phyloP scores from a whole-genome alignment of 345 rosid genomes.

The Streptanthus diversifolius region DNA sequence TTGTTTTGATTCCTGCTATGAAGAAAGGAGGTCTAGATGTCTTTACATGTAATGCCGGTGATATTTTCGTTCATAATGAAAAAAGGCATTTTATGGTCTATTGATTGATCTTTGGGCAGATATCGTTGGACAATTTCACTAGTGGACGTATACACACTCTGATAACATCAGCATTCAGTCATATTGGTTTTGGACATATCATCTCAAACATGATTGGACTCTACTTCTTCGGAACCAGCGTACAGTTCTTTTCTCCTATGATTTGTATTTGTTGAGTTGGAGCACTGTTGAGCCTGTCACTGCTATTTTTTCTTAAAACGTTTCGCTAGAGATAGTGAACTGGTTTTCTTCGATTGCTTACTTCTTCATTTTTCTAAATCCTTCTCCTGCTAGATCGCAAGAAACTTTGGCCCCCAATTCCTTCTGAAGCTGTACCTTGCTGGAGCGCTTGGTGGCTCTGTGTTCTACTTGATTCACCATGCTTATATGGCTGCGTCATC shows the following conservation, averaged over 20 bases:
- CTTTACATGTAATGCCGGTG: not conserved
- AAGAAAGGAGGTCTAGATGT: not conserved
- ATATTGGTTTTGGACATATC: conserved; percentile 57
- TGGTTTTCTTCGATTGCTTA: not conserved
- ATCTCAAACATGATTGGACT: conserved; percentile 87
- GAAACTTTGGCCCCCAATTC: conserved; percentile 61
- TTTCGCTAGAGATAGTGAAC: not conserved
- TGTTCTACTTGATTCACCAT: conserved; percentile 71
- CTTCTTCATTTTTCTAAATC: not conserved
- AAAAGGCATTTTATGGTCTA: not conserved
- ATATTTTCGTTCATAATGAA: not conserved
- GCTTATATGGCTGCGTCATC: conserved; percentile 41
- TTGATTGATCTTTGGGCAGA: conserved; percentile 45
- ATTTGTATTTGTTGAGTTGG: not conserved
- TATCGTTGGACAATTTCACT: conserved; percentile 69
- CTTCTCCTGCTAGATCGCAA: conserved; percentile 50
- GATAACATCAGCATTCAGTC: conserved; percentile 90
- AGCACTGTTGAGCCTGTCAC: not conserved
- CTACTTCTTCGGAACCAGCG: conserved; percentile 80
- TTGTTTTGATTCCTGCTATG: not conserved
- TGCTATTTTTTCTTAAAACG: not conserved
- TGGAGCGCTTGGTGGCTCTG: conserved; percentile 77
- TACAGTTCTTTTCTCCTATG: conserved; percentile 30
- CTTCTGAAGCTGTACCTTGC: conserved; percentile 73
- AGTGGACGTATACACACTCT: conserved; percentile 64